Evolutionary conservation across 1,139 yeast species (phyloP), one percentile per base, ranked within the genome.

Genomic region (Kodamaea sp.): DNA sequence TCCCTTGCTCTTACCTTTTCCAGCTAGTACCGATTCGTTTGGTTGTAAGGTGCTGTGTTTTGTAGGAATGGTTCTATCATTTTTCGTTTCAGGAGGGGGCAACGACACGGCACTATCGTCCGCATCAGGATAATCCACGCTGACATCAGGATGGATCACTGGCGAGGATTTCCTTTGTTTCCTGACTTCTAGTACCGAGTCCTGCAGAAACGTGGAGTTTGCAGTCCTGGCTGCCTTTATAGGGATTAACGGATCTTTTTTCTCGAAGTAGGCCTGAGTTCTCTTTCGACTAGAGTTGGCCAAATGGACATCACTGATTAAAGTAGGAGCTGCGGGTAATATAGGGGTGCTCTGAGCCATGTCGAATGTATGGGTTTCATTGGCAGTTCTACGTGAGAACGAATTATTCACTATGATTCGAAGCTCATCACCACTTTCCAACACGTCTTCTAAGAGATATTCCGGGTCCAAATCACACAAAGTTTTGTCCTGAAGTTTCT

Each of bases 381-480:
- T 32, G 10, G 31, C 12, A 10, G 31, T 15, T 18, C 18, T 25
- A 10, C 15, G 38, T 13, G 22, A 19, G 25, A 47, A 47, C 15
- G 27, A 25, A 38, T 68, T 66, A 19, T 61, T 59, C n/a, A 80
- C 64, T 3, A 80, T 51, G 1, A 82, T 80, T 31, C 82, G 61
- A 11, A 84, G 66, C 3, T 74, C 57, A 42, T 77, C 81, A 26
- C 76, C 78, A 18, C 69, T 63, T 21, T 62, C 69, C 49, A 85
- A 82, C 6, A 83, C 80, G 46, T 83, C 87, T 7, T 71, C 71
- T 0, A 80, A 81, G 4, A 57, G 43, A 46, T 79, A 85, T 39
- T 84, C 95, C 0, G 89, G 88, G 55, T 85, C 95, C 44, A 86
- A 61, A 53, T 86, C 95, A 48, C 89, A 83, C 41, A 70, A 70